Conservation (phyloP, 176 grass and related monocot species). For the Pharus latifolius region DNA sequence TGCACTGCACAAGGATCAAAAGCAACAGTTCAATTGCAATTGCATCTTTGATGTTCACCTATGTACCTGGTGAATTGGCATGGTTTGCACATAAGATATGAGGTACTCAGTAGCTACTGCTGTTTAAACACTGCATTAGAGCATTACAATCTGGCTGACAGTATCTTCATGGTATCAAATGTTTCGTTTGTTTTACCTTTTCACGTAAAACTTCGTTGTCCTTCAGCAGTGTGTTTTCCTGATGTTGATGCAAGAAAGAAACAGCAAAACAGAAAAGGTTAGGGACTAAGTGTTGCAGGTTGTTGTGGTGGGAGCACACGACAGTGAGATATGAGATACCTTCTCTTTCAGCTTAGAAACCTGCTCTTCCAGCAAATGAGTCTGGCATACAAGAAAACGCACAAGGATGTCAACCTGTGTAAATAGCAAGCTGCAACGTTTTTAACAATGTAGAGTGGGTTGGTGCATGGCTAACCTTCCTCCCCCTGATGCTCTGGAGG, state of each 20-base stretch:
- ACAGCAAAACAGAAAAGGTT: neutral
- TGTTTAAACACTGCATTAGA: no score
- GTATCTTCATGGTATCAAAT: neutral
- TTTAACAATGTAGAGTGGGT: neutral
- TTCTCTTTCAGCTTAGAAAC: slow-evolving; percentile 35
- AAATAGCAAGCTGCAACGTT: neutral
- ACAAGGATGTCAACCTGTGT: neutral
- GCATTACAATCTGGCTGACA: neutral
- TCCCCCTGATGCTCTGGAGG: slow-evolving; percentile 32
- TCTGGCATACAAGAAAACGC: slow-evolving; percentile 18
- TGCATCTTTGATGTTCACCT: neutral
- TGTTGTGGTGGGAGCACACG: neutral
- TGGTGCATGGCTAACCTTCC: slow-evolving; percentile 30
- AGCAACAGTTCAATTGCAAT: neutral
- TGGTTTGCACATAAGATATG: slow-evolving; percentile 22
- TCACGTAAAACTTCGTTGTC: slow-evolving; percentile 32
- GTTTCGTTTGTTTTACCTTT: slow-evolving; percentile 25
- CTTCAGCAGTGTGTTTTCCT: slow-evolving; percentile 41
- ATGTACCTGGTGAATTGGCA: neutral
- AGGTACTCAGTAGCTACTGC: neutral
- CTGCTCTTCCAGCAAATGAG: slow-evolving; percentile 35
- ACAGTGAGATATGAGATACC: slow-evolving; percentile 6
- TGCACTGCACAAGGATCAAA: slow-evolving; percentile 17
- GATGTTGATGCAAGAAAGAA: neutral
- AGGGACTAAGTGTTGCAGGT: slow-evolving; percentile 1